Evolutionary conservation across 768 basidiomycete genomes (phyloP).

Genomic region (Agrocybe pediades): DNA sequence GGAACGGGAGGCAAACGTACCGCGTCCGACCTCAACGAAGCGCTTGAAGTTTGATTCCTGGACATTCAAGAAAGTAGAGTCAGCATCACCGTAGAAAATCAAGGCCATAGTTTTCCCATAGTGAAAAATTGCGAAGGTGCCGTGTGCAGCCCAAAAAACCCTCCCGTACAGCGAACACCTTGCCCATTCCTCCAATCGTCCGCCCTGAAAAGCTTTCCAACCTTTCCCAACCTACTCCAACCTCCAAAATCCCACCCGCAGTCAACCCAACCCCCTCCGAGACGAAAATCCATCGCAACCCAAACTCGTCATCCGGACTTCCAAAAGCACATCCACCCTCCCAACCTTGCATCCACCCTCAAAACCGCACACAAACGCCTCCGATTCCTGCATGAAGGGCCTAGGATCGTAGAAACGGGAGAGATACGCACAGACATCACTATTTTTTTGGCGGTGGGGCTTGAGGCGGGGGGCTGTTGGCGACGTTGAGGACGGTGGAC

Average conservation of each 20-base stretch:
- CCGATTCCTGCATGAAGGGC: too few relatives aligned
- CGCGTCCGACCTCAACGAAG: conserved; percentile 98
- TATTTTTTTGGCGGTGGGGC: too few relatives aligned
- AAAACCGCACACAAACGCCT: too few relatives aligned
- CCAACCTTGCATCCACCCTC: conserved; percentile 1
- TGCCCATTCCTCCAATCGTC: neutral
- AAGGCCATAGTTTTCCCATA: neutral
- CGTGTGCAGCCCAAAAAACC: neutral
- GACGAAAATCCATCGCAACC: neutral
- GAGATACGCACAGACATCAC: too few relatives aligned
- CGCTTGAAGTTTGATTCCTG: conserved; percentile 91
- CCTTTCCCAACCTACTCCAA: too few relatives aligned
- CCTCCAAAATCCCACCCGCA: too few relatives aligned
- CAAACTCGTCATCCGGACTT: conserved; percentile 16
- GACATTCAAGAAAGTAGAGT: conserved; percentile 6
- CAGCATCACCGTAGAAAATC: conserved; percentile 5
- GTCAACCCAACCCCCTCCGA: too few relatives aligned
- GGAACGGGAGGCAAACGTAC: conserved; percentile 39
- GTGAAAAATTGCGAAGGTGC: neutral
- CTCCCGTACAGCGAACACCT: conserved; percentile 2
- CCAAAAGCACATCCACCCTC: conserved; percentile 25
- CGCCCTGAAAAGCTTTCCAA: too few relatives aligned
- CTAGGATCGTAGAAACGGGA: too few relatives aligned
- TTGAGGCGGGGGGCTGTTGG: too few relatives aligned
- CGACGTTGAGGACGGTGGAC: too few relatives aligned